phyloP scores from a whole-genome alignment of 2,329 filamentous ascomycete species.

The Diplocarpon mali region DNA sequence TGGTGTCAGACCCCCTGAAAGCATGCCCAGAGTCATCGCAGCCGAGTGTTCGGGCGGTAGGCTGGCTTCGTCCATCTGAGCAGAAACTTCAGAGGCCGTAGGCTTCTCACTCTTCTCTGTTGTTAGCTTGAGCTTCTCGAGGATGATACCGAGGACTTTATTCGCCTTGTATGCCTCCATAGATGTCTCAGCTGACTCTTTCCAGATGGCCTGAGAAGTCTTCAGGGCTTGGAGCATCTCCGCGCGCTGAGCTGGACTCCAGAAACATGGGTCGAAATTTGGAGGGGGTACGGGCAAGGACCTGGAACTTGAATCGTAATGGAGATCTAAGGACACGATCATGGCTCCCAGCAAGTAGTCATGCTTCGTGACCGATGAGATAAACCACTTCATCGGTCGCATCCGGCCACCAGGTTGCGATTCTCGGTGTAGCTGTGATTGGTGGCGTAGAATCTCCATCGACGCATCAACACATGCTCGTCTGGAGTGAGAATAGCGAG shows the following conservation, averaged over 20 bases:
- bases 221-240: slow-evolving; percentile 72
- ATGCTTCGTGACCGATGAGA: slow-evolving; percentile 67
- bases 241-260: slow-evolving; percentile 48
- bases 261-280: slow-evolving; percentile 39
- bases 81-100: slow-evolving; percentile 21
- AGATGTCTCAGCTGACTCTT: slow-evolving; percentile 60
- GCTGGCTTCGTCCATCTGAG: slow-evolving; percentile 32
- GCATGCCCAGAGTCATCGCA: slow-evolving; percentile 59
- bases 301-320: slow-evolving; percentile 46
- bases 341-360: slow-evolving; percentile 83
- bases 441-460: slow-evolving; percentile 67
- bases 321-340: slow-evolving; percentile 72
- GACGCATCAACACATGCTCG: slow-evolving; percentile 78
- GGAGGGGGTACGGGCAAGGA: slow-evolving; percentile 26
- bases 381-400: slow-evolving; percentile 64
- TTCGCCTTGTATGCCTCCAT: slow-evolving; percentile 87
- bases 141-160: slow-evolving; percentile 70
- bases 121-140: slow-evolving; percentile 60
- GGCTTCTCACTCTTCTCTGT: slow-evolving; percentile 16
- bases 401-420: slow-evolving; percentile 62
- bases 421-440: slow-evolving; percentile 65
- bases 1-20: slow-evolving; percentile 49
- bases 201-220: slow-evolving; percentile 68
- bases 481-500: slow-evolving; percentile 74
- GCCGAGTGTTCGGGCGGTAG: slow-evolving; percentile 53